Percentiles rank a stretch among this genome's conserved stretches.
Conservation (phyloP, 208 protist species). For the Leptomonas pyrrhocoris region DNA sequence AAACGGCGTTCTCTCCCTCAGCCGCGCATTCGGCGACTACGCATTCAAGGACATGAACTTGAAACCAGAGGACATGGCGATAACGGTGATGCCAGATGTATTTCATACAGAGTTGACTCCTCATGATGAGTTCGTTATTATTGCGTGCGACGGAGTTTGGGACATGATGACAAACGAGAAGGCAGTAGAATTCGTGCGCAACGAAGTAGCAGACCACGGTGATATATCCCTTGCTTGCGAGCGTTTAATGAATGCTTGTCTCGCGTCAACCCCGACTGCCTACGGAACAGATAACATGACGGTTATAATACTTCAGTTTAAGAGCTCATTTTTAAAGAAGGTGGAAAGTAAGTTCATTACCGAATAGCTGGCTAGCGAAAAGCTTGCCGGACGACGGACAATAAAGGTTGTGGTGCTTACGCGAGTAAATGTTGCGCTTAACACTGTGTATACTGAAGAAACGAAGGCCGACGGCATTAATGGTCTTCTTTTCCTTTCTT, state of each 20-base stretch:
- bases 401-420: neutral
- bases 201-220: constrained; percentile 81
- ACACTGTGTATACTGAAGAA: constrained; percentile 11
- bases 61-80: constrained; percentile 76
- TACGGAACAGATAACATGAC: constrained; percentile 93
- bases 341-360: constrained; percentile 54
- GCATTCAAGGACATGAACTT: constrained; percentile 84
- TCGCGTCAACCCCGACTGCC: constrained; percentile 62
- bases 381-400: neutral
- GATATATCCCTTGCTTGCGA: constrained; percentile 88
- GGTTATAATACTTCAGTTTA: constrained; percentile 89
- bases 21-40: constrained; percentile 95
- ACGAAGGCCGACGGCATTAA: constrained; percentile 7
- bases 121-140: constrained; percentile 91
- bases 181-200: constrained; percentile 89
- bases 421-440: neutral
- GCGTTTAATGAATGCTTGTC: constrained; percentile 82
- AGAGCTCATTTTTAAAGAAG: constrained; percentile 86
- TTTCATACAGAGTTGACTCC: constrained; percentile 77
- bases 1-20: constrained; percentile 95
- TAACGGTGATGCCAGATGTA: constrained; percentile 79
- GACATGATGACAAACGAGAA: constrained; percentile 92
- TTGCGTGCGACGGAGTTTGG: constrained; percentile 94
- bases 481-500: neutral
- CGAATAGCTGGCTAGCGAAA: constrained; percentile 1